Evolutionary conservation across 176 grass and related monocot species (phyloP).

Genomic region (Melocanna baccifera): DNA sequence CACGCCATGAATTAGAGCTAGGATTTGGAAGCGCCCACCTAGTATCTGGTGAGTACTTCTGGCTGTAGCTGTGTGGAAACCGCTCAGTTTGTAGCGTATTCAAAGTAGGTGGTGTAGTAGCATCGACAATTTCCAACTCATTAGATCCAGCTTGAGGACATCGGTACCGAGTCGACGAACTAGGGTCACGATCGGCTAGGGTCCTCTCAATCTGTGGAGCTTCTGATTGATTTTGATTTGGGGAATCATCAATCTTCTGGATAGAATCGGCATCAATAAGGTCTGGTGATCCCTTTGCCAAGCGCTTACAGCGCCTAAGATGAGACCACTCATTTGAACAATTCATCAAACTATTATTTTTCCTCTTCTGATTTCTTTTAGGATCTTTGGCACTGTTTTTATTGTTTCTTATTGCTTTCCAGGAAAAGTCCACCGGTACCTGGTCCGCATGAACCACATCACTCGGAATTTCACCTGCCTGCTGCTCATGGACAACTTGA

Average conservation of each 20-base stretch:
- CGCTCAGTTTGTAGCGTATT: neutral
- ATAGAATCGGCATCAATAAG: conserved; percentile 24
- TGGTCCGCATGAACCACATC: conserved; percentile 17
- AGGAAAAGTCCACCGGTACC: neutral
- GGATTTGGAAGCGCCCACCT: conserved; percentile 1
- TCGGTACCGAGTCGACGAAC: neutral
- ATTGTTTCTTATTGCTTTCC: conserved; percentile 3
- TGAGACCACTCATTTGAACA: conserved; percentile 23
- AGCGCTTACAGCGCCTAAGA: conserved; percentile 35
- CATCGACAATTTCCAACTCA: conserved; percentile 14
- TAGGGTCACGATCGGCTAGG: conserved; percentile 3
- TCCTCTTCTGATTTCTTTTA: conserved; percentile 30
- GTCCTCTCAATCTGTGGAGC: conserved; percentile 3
- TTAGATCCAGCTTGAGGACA: neutral
- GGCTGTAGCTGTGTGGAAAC: neutral
- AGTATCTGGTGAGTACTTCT: conserved; percentile 28
- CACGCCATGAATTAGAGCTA: conserved; percentile 32
- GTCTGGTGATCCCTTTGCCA: conserved; percentile 14
- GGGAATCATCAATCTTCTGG: conserved; percentile 13
- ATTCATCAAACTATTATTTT: conserved; percentile 4
- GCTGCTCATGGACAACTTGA: conserved; percentile 12
- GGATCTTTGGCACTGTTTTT: conserved; percentile 18
- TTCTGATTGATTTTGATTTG: conserved; percentile 26
- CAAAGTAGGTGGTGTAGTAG: conserved; percentile 1
- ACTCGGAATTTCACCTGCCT: conserved; percentile 23